Percentiles rank a stretch among this genome's conserved stretches.
Conservation (phyloP, 2,329 filamentous ascomycete genomes). For the Colletotrichum theobromicola region DNA sequence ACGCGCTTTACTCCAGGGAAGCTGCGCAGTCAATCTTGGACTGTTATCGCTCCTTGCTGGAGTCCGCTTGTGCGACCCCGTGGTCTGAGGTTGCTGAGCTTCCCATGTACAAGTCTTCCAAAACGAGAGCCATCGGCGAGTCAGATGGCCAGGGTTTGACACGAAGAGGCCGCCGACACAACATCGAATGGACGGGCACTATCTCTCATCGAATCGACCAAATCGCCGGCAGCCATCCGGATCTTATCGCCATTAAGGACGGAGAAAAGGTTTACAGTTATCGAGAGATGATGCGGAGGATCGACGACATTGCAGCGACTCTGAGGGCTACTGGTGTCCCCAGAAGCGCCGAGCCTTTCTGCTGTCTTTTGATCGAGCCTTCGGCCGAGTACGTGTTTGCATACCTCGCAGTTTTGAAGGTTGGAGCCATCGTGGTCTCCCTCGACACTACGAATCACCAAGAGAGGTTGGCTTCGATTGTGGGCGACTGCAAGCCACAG, state of each 20-base stretch:
- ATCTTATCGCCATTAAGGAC: not conserved
- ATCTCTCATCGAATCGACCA: not conserved
- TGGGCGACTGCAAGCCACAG: not conserved
- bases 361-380: not conserved
- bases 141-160: not conserved
- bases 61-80: not conserved
- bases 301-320: not conserved
- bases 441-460: constrained; percentile 26
- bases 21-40: not conserved
- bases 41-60: not conserved
- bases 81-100: not conserved
- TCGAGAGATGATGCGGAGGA: not conserved
- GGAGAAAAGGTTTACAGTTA: not conserved
- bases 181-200: not conserved
- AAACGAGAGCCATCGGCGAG: not conserved
- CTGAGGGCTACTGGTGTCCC: constrained; percentile 38
- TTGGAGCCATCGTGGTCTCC: constrained; percentile 44
- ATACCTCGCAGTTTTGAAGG: constrained; percentile 43
- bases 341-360: constrained; percentile 34
- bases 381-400: constrained; percentile 37
- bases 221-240: not conserved
- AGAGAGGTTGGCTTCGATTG: not conserved
- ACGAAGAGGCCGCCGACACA: not conserved
- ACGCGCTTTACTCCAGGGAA: not conserved
- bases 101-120: not conserved